These are phyloP conservation scores for Pestalotiopsis sp. DNA, from an alignment of 2,329 filamentous ascomycete species.

Conservation along the genomic window DNA sequence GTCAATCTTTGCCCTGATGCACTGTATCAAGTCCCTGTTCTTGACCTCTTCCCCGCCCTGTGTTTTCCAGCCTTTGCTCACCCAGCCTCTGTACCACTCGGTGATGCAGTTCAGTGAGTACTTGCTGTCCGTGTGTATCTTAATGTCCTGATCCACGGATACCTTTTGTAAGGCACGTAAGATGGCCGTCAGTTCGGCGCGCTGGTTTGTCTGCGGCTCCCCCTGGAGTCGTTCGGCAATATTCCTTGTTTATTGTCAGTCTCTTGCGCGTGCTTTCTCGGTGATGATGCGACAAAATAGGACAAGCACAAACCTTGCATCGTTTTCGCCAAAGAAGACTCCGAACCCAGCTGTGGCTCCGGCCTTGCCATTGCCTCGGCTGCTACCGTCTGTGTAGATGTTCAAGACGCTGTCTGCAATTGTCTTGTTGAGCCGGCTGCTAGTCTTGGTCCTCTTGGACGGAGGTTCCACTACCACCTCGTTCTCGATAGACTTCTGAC, in stretches of 20 bases:
- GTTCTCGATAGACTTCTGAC: slow-evolving; percentile 42
- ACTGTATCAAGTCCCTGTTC: slow-evolving; percentile 83
- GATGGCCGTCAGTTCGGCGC: slow-evolving; percentile 91
- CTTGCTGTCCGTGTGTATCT: slow-evolving; percentile 85
- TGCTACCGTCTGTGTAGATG: slow-evolving; percentile 68
- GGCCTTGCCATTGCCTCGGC: slow-evolving; percentile 57
- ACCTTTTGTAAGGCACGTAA: slow-evolving; percentile 79
- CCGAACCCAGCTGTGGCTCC: slow-evolving; percentile 64
- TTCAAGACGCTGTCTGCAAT: slow-evolving; percentile 37
- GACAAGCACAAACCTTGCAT: slow-evolving; percentile 48
- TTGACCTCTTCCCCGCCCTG: slow-evolving; percentile 71
- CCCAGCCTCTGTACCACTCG: slow-evolving; percentile 81
- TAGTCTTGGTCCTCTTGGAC: slow-evolving; percentile 37
- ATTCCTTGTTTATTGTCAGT: slow-evolving; percentile 43
- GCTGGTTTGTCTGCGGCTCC: slow-evolving; percentile 85
- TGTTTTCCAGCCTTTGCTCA: slow-evolving; percentile 77
- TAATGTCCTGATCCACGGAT: slow-evolving; percentile 67
- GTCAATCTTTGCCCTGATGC: slow-evolving; percentile 71
- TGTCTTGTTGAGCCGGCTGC: background rate
- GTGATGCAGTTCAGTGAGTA: slow-evolving; percentile 91
- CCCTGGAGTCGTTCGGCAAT: slow-evolving; percentile 78
- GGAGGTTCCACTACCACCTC: slow-evolving; percentile 33
- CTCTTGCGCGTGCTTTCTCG: background rate
- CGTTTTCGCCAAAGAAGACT: slow-evolving; percentile 62
- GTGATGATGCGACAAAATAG: background rate